Evolutionary conservation across 1,139 yeast species (phyloP).

Genomic region (Yarrowia galli): DNA sequence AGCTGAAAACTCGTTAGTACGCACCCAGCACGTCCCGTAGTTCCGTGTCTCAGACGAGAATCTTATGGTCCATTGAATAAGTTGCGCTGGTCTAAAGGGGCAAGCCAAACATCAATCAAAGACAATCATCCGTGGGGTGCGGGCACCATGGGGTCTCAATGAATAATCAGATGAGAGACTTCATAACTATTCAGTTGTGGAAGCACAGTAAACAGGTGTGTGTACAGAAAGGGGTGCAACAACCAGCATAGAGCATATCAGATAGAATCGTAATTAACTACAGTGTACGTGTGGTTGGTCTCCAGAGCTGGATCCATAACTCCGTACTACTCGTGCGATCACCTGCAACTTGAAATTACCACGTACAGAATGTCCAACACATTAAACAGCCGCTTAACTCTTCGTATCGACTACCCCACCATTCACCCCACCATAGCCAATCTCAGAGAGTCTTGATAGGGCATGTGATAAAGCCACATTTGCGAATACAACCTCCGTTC

Average conservation of each 20-base stretch:
- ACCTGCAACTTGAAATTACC: too few relatives aligned
- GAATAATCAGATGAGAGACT: slow-evolving; percentile 13
- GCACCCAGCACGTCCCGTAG: neutral
- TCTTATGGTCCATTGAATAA: neutral
- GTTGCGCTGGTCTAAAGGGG: slow-evolving; percentile 24
- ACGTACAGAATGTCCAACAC: neutral
- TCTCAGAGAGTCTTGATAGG: neutral
- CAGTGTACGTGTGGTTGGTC: too few relatives aligned
- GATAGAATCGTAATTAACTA: too few relatives aligned
- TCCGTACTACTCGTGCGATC: too few relatives aligned
- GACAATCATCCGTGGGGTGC: slow-evolving; percentile 11
- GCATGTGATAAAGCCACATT: neutral
- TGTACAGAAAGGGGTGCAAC: too few relatives aligned
- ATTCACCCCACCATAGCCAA: neutral
- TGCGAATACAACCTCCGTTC: neutral
- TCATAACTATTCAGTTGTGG: too few relatives aligned
- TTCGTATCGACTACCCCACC: neutral
- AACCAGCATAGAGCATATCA: too few relatives aligned
- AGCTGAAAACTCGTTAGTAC: too few relatives aligned
- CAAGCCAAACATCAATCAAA: slow-evolving; percentile 5
- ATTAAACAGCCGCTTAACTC: neutral
- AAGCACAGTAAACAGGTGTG: too few relatives aligned
- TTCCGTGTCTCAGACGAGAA: slow-evolving; percentile 15
- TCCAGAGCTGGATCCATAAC: neutral
- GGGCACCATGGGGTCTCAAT: slow-evolving; percentile 14